Evolutionary conservation across 495 filamentous ascomycete species (phyloP), one percentile per base, ranked within the genome.

Genomic region (Penicillium dipodomyicola): DNA sequence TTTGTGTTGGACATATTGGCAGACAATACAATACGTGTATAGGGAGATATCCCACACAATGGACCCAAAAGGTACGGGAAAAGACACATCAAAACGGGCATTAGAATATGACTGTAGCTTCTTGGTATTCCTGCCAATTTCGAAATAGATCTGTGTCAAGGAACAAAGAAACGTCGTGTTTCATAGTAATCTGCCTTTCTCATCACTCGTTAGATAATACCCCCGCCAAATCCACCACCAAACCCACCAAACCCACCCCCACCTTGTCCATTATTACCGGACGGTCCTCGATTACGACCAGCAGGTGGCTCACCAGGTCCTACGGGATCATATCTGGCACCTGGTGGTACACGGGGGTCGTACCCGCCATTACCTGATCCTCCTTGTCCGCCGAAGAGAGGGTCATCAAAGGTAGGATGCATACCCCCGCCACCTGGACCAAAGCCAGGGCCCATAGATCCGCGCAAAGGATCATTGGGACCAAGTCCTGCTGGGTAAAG

Each of bases 391-490:
- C 80, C 82, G 69, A 97, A 97, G 63, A 97, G 69, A 27, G 90
- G 91, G 70, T 97, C 94, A 65, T 97, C 91, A 63, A 96, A 92
- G 0, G 91, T 95, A 0, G 94, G 94, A 72, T 97, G 89, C 94
- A 97, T 97, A 2, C 94, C 94, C 41, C 86, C 82, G 1, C 84
- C 83, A 32, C 77, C 72, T 3, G 74, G 72, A 15, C 79, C 77
- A 32, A 77, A 67, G 2, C 84, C 74, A 54, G 80, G 79, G 11
- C 80, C 80, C 55, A 91, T 80, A 11, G 80, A 75, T 7, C 85
- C 85, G 19, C 87, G 71, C 4, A 96, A 65, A 1, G 92, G 91
- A 73, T 96, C 91, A 66, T 91, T 69, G 0, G 92, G 93, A 0
- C 90, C 94, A 11, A 97, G 69, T 12, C 93, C 92, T 19, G 84